Base-by-base conservation (phyloP, 2,329 filamentous ascomycete genomes). In the Lachnellula occidentalis region DNA sequence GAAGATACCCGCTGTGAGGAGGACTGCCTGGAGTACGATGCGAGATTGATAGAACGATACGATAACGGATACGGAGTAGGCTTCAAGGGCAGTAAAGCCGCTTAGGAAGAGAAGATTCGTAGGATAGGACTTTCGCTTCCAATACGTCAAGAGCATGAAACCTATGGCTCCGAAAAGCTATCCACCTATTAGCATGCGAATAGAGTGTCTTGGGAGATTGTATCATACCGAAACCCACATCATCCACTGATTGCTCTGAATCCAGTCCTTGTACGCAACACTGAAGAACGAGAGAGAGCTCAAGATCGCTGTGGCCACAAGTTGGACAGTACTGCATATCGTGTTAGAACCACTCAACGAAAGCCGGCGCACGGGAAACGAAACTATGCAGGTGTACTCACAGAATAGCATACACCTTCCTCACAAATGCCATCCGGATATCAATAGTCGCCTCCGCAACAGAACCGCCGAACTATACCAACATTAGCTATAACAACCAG, bases 371-470 rank as follows among this genome's bases (percentile, higher is more conserved):
- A 8, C 9, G 11, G 2, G 9, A 31, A 31, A 11, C 39, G 24
- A 3, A 34, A 42, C n/a, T 11, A 37, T 6, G 2, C 31, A 41
- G 27, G 34, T 27, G 19, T 34, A 71, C 78, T 75, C 71, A 83
- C 75, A 99, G 80, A 73, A 99, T 99, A 56, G 91, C 87, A 76
- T 99, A 99, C 69, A 99, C 94, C 78, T 97, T 97, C 73, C 92
- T 87, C 66, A 96, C 80, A 73, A 96, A 99, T 73, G 94, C 89
- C 84, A 96, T 95, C 64, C 92, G 88, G 70, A 99, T 96, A 67
- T 95, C 91, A 69, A 97, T 79, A 19, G 92, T 95, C 46, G 90
- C 92, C 76, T 97, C 94, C 62, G 92, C 87, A 56, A 97, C 92
- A 17, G 87, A 90, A 58, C 91, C 92, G 64, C 92, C 94, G 69